phyloP scores from a whole-genome alignment of 2,329 filamentous ascomycete genomes.

The Parasarocladium wereldwijsianum region DNA sequence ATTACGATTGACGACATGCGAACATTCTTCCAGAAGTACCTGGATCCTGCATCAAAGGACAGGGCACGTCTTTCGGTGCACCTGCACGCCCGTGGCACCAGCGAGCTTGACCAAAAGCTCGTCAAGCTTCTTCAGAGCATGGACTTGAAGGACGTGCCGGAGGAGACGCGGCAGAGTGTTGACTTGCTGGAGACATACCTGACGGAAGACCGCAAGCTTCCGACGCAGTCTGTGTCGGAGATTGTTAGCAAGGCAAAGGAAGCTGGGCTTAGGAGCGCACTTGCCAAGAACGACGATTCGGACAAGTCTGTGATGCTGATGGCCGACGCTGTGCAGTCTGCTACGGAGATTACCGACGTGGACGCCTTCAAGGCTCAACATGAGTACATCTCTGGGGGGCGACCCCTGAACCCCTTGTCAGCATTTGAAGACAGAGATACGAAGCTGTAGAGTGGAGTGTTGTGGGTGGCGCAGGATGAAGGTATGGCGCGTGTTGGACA shows the following conservation, averaged over 20 bases:
- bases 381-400: conserved; percentile 56
- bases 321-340: conserved; percentile 15
- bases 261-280: conserved; percentile 22
- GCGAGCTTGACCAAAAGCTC: conserved; percentile 29
- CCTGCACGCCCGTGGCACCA: conserved; percentile 55
- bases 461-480: background rate
- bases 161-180: conserved; percentile 32
- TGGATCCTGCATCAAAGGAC: conserved; percentile 56
- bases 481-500: too few relatives aligned
- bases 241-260: conserved; percentile 30
- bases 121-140: conserved; percentile 22
- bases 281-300: conserved; percentile 14
- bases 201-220: conserved; percentile 28
- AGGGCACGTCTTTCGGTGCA: conserved; percentile 80
- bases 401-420: conserved; percentile 57
- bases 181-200: conserved; percentile 36
- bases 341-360: conserved; percentile 57
- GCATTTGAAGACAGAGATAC: conserved; percentile 77
- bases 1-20: conserved; percentile 70
- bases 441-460: conserved; percentile 44
- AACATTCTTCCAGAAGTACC: conserved; percentile 62
- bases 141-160: conserved; percentile 17
- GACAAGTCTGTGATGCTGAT: conserved; percentile 15
- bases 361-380: conserved; percentile 67
- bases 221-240: conserved; percentile 32